Evolutionary conservation across 768 basidiomycete species (phyloP), one percentile per base, ranked within the genome.

Genomic region (Polyporus arcularius): DNA sequence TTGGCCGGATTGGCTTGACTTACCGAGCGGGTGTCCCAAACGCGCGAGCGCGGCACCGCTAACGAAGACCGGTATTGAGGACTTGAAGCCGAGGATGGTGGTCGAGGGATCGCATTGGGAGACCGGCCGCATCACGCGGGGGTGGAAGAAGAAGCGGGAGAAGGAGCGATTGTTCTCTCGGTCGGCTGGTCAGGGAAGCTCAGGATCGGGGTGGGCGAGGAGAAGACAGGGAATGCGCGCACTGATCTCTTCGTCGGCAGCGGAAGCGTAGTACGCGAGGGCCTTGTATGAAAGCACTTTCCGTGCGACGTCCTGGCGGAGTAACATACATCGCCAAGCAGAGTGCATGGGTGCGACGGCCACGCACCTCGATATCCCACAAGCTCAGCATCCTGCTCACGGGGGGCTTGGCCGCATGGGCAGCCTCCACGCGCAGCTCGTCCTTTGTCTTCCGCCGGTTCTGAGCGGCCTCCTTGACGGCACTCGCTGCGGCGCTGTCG

Each of bases 211-310:
- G 11, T 7, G 26, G 15, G 31, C 21, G 16, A 35, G 10, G 14
- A 11, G 32, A 43, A 12, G 7, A 39, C 43, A 55, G 35, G 39
- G 50, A 48, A 31, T 21, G n/a, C 12, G 76, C 85, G 55, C 73
- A 94, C 93, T 78, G 65, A 88, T 82, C 68, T 90, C 87, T 68
- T 96, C 94, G 68, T 97, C 95, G 1, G 92, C 80, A 10, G 92
- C 90, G 26, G 93, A 94, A 6, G 85, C 83, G 73, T 95, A 95
- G 73, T 94, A 95, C 3, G 92, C 86, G 68, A 85, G 79, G 1
- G 92, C 92, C 65, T 86, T 90, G 68, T 85, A 79, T 4, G 86
- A 84, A 58, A 98, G 80, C 3, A 90, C 78, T 54, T 84, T 81
- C 68, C 82, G 83, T 9, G 94, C 94, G 21, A 91, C 82, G 31